Percentiles rank a stretch among this genome's conserved stretches.
phyloP scores from a whole-genome alignment of 139 green algal species.

The Marvania coccoides region DNA sequence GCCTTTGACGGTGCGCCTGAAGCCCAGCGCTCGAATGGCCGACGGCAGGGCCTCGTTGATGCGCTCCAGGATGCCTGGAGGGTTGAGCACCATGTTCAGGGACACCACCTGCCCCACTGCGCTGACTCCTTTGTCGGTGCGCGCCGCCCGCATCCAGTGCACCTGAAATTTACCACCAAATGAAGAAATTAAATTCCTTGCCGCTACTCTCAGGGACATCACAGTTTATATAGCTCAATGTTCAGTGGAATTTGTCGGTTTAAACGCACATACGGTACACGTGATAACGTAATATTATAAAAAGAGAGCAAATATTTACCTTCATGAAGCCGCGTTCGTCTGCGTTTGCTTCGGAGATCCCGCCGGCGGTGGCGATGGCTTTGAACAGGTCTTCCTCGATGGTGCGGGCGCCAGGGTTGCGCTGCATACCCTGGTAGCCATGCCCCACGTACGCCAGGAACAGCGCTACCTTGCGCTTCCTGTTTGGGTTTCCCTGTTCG shows the following conservation, averaged over 20 bases:
- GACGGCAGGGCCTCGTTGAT: slow-evolving; percentile 78
- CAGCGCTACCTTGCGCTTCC: slow-evolving; percentile 75
- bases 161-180: slow-evolving; percentile 52
- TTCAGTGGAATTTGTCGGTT: background rate
- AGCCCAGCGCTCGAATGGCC: slow-evolving; percentile 69
- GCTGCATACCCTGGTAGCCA: slow-evolving; percentile 88
- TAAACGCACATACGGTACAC: background rate
- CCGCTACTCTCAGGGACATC: no score
- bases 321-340: slow-evolving; percentile 53
- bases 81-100: slow-evolving; percentile 40
- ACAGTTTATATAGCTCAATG: background rate
- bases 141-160: slow-evolving; percentile 77
- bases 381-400: slow-evolving; percentile 79
- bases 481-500: slow-evolving; percentile 10
- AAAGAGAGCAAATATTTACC: slow-evolving; percentile 20
- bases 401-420: slow-evolving; percentile 70
- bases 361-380: slow-evolving; percentile 62
- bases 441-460: slow-evolving; percentile 70
- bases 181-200: background rate
- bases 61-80: slow-evolving; percentile 36
- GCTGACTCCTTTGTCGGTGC: slow-evolving; percentile 97
- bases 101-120: slow-evolving; percentile 71
- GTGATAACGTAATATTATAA: background rate
- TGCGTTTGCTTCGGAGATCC: slow-evolving; percentile 62
- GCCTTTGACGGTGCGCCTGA: slow-evolving; percentile 67